These are phyloP conservation scores for Immersiella caudata DNA, from an alignment of 495 filamentous ascomycete genomes.

Conservation along the genomic window DNA sequence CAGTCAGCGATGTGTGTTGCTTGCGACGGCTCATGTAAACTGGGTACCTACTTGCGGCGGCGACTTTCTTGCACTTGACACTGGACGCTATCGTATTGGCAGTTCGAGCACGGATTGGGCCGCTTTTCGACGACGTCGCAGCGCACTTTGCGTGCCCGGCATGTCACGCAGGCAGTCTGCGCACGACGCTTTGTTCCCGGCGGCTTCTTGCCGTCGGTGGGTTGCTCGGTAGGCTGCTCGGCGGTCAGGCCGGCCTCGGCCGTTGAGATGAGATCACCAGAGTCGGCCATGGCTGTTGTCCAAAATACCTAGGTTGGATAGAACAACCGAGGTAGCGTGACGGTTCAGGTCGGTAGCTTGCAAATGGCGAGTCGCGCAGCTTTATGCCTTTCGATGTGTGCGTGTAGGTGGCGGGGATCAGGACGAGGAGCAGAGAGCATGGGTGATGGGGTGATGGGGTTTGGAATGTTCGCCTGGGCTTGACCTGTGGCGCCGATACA, in stretches of 20 bases:
- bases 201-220: slow-evolving; percentile 19
- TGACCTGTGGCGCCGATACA: no score
- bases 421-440: no score
- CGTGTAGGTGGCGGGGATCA: no score
- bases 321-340: no score
- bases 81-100: slow-evolving; percentile 82
- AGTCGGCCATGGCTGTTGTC: no score
- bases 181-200: slow-evolving; percentile 70
- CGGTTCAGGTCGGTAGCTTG: no score
- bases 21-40: background rate
- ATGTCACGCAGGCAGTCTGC: slow-evolving; percentile 84
- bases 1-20: background rate
- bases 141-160: slow-evolving; percentile 85
- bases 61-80: slow-evolving; percentile 91
- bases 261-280: background rate
- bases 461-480: no score
- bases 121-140: slow-evolving; percentile 90
- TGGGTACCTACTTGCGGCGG: slow-evolving; percentile 72
- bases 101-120: slow-evolving; percentile 76
- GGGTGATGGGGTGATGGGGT: no score
- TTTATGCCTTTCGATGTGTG: no score
- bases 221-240: background rate
- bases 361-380: no score
- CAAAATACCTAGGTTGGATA: no score
- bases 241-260: background rate